phyloP scores from a whole-genome alignment of 2,329 filamentous ascomycete genomes.

The Colletotrichum navitas region DNA sequence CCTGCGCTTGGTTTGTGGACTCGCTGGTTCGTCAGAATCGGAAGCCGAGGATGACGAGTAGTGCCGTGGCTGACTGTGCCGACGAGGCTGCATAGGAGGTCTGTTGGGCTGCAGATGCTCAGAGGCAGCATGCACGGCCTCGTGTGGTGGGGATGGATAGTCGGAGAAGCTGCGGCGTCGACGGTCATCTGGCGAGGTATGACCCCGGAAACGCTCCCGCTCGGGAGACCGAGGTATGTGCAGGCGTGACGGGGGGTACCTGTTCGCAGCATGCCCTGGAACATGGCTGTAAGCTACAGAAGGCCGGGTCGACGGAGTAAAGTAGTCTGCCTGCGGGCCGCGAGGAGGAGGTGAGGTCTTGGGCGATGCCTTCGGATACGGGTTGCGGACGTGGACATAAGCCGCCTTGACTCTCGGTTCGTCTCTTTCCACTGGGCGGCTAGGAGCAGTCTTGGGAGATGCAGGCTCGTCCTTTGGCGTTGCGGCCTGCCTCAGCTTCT shows the following conservation, averaged over 20 bases:
- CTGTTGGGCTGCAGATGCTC: slow-evolving; percentile 54
- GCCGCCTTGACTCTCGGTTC: slow-evolving; percentile 54
- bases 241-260: slow-evolving; percentile 50
- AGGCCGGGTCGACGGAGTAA: slow-evolving; percentile 47
- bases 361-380: slow-evolving; percentile 46
- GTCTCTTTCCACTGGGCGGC: slow-evolving; percentile 48
- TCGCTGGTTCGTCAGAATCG: slow-evolving; percentile 48
- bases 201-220: slow-evolving; percentile 51
- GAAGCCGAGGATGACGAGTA: slow-evolving; percentile 59
- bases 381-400: slow-evolving; percentile 53
- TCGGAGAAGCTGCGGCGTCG: slow-evolving; percentile 67
- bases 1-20: slow-evolving; percentile 45
- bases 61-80: slow-evolving; percentile 64
- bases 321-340: slow-evolving; percentile 49
- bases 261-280: slow-evolving; percentile 56
- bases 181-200: slow-evolving; percentile 56
- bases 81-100: slow-evolving; percentile 51
- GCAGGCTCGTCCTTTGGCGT: slow-evolving; percentile 52
- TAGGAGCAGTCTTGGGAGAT: slow-evolving; percentile 48
- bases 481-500: slow-evolving; percentile 75
- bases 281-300: slow-evolving; percentile 57
- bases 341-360: slow-evolving; percentile 44
- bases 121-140: slow-evolving; percentile 45
- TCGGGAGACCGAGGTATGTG: slow-evolving; percentile 49
- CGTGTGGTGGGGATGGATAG: slow-evolving; percentile 55